Base-by-base conservation (phyloP, 306 rosid species). In the Cyclanthera cordifolia region DNA sequence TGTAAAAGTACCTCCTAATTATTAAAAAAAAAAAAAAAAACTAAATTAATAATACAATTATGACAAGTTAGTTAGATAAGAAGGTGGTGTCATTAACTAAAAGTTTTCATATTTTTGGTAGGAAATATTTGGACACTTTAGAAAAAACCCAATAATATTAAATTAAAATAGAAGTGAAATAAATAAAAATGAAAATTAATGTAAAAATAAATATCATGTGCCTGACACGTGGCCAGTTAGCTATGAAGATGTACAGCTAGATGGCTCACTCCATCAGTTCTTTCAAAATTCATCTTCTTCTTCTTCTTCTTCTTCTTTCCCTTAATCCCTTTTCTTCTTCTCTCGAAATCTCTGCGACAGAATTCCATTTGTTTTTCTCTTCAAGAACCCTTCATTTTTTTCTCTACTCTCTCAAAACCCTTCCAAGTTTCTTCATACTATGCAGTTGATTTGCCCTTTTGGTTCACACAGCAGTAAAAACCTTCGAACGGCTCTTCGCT, bases 161-260 rank as follows among this genome's bases (percentile, higher is more conserved):
- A 65, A 12, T 43, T 41, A 46, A 65, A 65, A 43, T 5, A 41
- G 1, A 1, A 8, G 11, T 8, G 17, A 7, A 8, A 46, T 10
- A 14, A 21, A 66, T 4, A 0, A 34, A 34, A 34, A 34, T 34
- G 7, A 34, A 34, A 32, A 32, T 32, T 1, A n/a, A n/a, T 39
- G 39, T 64, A 21, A 24, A 65, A 43, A 41, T 66, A 24, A 23
- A 66, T 43, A 64, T 66, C 71, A 66, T 46, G 54, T 66, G 71
- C 16, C 8, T 66, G 71, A 45, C 71, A 66, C 71, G 71, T 66
- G 71, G 53, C 71, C 43, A 66, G 55, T 66, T 66, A 2, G 70
- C 37, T 65, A 65, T 65, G 70, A 41, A 45, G 70, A 66, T 66
- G 52, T 66, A 66, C 71, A 66, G 71, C 71, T 66, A 66, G 54